These are phyloP conservation scores for Pseudopithomyces maydicus DNA, from an alignment of 2,329 filamentous ascomycete species.

Conservation along the genomic window DNA sequence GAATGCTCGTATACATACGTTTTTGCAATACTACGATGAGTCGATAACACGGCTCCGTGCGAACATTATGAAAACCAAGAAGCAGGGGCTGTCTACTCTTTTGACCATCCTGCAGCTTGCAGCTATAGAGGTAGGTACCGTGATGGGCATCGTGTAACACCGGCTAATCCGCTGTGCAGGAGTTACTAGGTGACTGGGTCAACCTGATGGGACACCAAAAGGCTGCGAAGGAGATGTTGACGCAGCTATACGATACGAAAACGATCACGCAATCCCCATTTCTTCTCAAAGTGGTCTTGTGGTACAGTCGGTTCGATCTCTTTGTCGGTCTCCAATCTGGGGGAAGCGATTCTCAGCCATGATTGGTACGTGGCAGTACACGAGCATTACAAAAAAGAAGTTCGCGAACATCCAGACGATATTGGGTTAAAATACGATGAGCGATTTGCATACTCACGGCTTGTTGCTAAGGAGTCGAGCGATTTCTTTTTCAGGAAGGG, in stretches of 20 bases:
- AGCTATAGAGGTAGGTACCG: constrained; percentile 78
- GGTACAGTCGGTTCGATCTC: constrained; percentile 90
- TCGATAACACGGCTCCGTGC: constrained; percentile 78
- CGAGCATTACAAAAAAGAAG: constrained; percentile 66
- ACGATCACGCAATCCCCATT: constrained; percentile 73
- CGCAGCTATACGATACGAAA: constrained; percentile 76
- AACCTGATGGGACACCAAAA: constrained; percentile 92
- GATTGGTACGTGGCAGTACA: constrained; percentile 77
- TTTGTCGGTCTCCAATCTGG: constrained; percentile 83
- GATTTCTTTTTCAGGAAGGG: constrained; percentile 73
- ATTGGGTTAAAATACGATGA: constrained; percentile 70
- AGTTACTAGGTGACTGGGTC: constrained; percentile 94
- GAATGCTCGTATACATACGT: constrained; percentile 76
- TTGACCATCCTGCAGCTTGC: constrained; percentile 89
- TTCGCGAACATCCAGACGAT: constrained; percentile 64
- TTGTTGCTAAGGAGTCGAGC: constrained; percentile 81
- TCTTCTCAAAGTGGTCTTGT: constrained; percentile 76
- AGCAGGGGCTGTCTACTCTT: constrained; percentile 74
- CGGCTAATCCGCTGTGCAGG: constrained; percentile 57
- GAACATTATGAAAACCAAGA: constrained; percentile 72
- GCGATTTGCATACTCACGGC: constrained; percentile 67
- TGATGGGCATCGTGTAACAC: background rate
- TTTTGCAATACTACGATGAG: constrained; percentile 88
- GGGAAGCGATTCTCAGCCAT: constrained; percentile 71
- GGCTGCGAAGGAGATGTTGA: constrained; percentile 82